Conservation (phyloP, 2,329 filamentous ascomycete species). For the Diaporthe vexans region DNA sequence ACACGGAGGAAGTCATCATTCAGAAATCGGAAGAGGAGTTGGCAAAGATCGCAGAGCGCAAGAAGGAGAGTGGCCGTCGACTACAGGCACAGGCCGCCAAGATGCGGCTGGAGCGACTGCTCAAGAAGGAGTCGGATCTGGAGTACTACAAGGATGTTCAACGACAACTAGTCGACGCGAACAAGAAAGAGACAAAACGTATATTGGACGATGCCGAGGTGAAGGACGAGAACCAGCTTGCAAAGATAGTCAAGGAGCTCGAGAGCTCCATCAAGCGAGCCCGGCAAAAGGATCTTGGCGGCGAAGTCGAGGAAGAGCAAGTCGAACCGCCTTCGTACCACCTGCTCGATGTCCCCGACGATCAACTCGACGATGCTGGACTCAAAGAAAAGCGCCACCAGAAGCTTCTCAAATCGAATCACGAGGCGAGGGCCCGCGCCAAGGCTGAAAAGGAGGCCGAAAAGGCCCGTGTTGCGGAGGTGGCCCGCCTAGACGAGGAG, state of each 20-base stretch:
- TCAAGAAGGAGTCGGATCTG: slow-evolving; percentile 94
- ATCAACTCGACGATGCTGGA: slow-evolving; percentile 90
- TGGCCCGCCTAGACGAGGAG: slow-evolving; percentile 86
- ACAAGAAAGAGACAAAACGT: slow-evolving; percentile 91
- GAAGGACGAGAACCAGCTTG: slow-evolving; percentile 89
- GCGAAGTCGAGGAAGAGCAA: slow-evolving; percentile 82
- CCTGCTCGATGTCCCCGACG: slow-evolving; percentile 89
- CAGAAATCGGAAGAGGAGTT: slow-evolving; percentile 97
- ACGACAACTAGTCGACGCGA: slow-evolving; percentile 77
- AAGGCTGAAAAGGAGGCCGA: slow-evolving; percentile 97
- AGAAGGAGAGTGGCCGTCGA: slow-evolving; percentile 92
- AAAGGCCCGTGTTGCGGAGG: slow-evolving; percentile 85
- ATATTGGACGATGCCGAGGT: slow-evolving; percentile 92
- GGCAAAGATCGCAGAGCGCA: slow-evolving; percentile 88
- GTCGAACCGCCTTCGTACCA: slow-evolving; percentile 87
- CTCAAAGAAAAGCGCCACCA: slow-evolving; percentile 95
- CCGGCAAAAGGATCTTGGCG: slow-evolving; percentile 92
- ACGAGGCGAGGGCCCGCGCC: slow-evolving; percentile 92
- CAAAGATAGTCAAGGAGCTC: slow-evolving; percentile 87
- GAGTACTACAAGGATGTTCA: slow-evolving; percentile 94
- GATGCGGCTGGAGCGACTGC: slow-evolving; percentile 94
- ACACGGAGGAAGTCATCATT: slow-evolving; percentile 87
- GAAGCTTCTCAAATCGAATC: slow-evolving; percentile 91
- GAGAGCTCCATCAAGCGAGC: slow-evolving; percentile 92
- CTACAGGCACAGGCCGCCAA: slow-evolving; percentile 97